Conservation (phyloP, 2,329 filamentous ascomycete genomes). For the Aspergillus sp. region DNA sequence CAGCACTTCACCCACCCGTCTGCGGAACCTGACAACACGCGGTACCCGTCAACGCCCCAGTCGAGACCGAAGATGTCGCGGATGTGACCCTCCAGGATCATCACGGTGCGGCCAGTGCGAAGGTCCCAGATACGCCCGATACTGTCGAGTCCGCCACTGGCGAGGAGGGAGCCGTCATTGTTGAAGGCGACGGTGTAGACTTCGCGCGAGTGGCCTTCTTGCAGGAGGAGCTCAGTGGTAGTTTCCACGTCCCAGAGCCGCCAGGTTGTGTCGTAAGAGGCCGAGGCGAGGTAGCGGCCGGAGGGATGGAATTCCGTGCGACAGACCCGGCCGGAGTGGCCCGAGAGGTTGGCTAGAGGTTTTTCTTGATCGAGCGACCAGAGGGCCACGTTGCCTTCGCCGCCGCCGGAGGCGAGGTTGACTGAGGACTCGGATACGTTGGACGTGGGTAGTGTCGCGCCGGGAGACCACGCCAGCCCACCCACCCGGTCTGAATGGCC, state of each 20-base stretch:
- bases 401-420: constrained; percentile 84
- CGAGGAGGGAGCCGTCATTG: constrained; percentile 78
- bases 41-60: constrained; percentile 84
- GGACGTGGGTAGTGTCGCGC: constrained; percentile 63
- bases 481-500: constrained; percentile 86
- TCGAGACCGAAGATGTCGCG: constrained; percentile 88
- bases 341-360: constrained; percentile 70
- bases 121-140: constrained; percentile 95
- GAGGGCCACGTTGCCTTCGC: constrained; percentile 76
- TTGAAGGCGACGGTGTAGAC: constrained; percentile 90
- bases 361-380: constrained; percentile 86
- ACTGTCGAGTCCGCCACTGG: constrained; percentile 87
- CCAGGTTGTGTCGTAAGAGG: constrained; percentile 95
- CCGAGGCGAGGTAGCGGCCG: constrained; percentile 79
- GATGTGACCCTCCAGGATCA: constrained; percentile 90
- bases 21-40: constrained; percentile 84
- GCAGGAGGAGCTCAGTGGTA: constrained; percentile 71
- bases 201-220: constrained; percentile 90
- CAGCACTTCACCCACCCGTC: constrained; percentile 98
- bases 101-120: constrained; percentile 82
- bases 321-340: constrained; percentile 80
- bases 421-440: constrained; percentile 64
- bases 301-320: constrained; percentile 92
- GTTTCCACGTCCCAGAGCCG: constrained; percentile 89
- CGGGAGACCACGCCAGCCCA: constrained; percentile 83